Base-by-base conservation (phyloP, 1,139 yeast species). In the Yamadazyma taylorii region DNA sequence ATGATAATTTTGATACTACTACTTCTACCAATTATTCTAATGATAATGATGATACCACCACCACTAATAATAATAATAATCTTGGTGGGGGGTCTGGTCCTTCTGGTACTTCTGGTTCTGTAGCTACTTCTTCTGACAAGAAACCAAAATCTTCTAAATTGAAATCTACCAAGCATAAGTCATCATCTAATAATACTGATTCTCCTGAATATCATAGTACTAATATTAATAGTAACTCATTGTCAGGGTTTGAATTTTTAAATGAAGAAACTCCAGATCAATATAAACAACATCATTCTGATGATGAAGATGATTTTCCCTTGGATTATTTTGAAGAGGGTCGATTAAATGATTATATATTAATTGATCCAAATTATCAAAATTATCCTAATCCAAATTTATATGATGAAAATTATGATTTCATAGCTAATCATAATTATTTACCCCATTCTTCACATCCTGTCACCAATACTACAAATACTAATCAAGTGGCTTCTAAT, bases 261-360 rank as follows among this genome's bases (percentile, higher is more conserved):
- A 41, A 44, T 21, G 55, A 55, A 32, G 61, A 52, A 13, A 56
- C 66, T 3, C 64, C 64, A 1, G 54, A 53, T 3, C 56, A 61
- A 33, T 53, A 46, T 32, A 55, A 52, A 39, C 34, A 32, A 17
- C 30, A 33, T 12, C 24, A 38, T 5, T 46, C 43, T 9, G 42
- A 37, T 14, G 60, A 68, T 32, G 82, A 76, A 39, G 84, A 79
- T 46, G 88, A 81, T 50, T 81, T 82, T 57, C 88, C 89, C 2
- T 58, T 82, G 40, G 89, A 82, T 49, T 82, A 80, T 51, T 74
- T 82, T 50, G 52, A 50, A 24, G 60, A 56, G 25, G 46, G 32
- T 17, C 35, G 47, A 15, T 40, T 48, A 9, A 49, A 55, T 23
- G 73, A 67, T 22, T 67, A 59, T 43, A 61, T 70, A 15, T 52